Conservation (phyloP, 179 eudicot genomes). For the Heliamphora ciliata region DNA sequence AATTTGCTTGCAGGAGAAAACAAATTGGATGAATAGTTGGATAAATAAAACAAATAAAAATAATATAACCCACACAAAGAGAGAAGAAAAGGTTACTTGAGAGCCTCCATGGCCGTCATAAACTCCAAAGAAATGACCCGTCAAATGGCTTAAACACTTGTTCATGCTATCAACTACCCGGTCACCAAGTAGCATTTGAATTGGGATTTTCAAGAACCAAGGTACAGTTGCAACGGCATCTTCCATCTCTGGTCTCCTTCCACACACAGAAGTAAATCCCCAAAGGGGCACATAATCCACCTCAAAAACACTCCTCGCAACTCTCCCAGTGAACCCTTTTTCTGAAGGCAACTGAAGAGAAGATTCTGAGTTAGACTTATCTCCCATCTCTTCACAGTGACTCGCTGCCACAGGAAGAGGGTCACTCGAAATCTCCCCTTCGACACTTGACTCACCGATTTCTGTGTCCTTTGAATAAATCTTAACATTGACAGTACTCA, state of each 20-base stretch:
- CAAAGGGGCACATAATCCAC: slow-evolving; percentile 40
- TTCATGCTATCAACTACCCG: slow-evolving; percentile 28
- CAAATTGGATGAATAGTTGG: background rate
- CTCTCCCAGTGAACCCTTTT: slow-evolving; percentile 25
- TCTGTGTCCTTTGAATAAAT: slow-evolving; percentile 14
- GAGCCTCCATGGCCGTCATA: slow-evolving; percentile 60
- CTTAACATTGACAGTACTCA: slow-evolving; percentile 17
- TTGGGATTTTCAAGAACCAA: slow-evolving; percentile 37
- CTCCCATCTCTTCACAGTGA: slow-evolving; percentile 16
- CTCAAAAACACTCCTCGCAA: slow-evolving; percentile 33
- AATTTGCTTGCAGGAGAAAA: background rate
- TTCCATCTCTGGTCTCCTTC: slow-evolving; percentile 48
- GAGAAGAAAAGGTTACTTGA: slow-evolving; percentile 28
- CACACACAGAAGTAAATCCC: slow-evolving; percentile 41
- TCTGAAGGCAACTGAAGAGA: slow-evolving; percentile 20
- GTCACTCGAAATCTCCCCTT: slow-evolving; percentile 18
- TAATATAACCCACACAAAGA: no score
- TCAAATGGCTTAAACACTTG: slow-evolving; percentile 33
- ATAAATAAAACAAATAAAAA: background rate
- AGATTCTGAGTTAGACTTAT: slow-evolving; percentile 20
- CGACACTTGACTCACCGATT: slow-evolving; percentile 17
- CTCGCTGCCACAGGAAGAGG: slow-evolving; percentile 19
- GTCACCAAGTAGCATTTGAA: slow-evolving; percentile 39
- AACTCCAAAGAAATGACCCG: slow-evolving; percentile 44
- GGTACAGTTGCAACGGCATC: slow-evolving; percentile 39